Conservation (phyloP, 2,329 filamentous ascomycete genomes). For the Fusarium abutilonis region DNA sequence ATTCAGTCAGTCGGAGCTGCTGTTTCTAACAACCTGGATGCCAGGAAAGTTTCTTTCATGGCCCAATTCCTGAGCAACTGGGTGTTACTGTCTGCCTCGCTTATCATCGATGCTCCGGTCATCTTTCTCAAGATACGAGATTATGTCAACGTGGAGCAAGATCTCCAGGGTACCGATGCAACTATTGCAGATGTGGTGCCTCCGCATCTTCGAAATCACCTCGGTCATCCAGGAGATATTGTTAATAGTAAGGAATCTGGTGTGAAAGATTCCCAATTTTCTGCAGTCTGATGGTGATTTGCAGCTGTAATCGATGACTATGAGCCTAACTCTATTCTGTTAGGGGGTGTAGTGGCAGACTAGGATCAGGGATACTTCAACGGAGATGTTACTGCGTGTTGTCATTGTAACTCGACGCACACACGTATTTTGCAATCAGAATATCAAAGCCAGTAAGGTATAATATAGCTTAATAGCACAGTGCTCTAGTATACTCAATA, state of each 20-base stretch:
- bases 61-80: constrained; percentile 76
- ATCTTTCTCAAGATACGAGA: constrained; percentile 83
- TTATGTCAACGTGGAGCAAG: constrained; percentile 77
- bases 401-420: too few species aligned
- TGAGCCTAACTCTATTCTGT: background rate
- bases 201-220: background rate
- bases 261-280: background rate
- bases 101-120: constrained; percentile 81
- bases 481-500: too few species aligned
- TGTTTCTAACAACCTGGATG: constrained; percentile 53
- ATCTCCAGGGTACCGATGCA: constrained; percentile 86
- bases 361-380: too few species aligned
- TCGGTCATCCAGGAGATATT: background rate
- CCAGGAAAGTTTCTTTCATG: constrained; percentile 64
- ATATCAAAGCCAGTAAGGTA: too few species aligned
- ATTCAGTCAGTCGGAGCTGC: constrained; percentile 80
- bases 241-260: constrained; percentile 9
- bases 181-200: constrained; percentile 73
- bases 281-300: constrained; percentile 8
- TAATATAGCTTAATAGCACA: too few species aligned
- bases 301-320: constrained; percentile 2
- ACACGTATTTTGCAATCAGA: too few species aligned
- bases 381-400: too few species aligned
- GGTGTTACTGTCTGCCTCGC: constrained; percentile 75
- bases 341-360: background rate